Evolutionary conservation across 108 stramenopile genomes (phyloP), one percentile per base, ranked within the genome.

Genomic region (Pseudonitzschia pungens): DNA sequence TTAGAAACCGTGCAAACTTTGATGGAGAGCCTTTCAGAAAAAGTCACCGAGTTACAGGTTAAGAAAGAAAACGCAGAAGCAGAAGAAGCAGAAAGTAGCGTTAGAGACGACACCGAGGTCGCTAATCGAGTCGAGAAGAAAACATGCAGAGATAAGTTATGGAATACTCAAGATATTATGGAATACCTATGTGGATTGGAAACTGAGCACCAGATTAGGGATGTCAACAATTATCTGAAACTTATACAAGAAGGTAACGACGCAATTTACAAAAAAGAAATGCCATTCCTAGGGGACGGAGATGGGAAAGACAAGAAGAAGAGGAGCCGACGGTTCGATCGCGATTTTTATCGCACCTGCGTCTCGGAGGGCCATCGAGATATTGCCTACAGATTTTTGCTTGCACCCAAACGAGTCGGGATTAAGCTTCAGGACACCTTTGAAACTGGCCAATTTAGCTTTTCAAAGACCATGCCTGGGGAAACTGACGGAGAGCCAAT

Each of bases 181-280:
- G 72, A 81, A 27, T 90, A 90, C 44, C 69, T 89, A 6, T 68
- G 69, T 44, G 85, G 78, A 27, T 78, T 89, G 58, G 71, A 80
- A 27, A 91, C 90, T 55, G 77, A 78, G 44, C 86, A 86, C 18
- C 84, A 94, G 44, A 85, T 90, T 33, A 68, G 84, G 68, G 95
- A 96, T 72, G 77, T 92, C 70, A 86, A 83, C 52, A 83, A 73
- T 15, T 96, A 91, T 72, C 82, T 96, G 26, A 80, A 71, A 65
- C 74, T 96, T 14, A 79, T 96, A 53, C 83, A 89, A 68, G 95
- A 96, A 72, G 95, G 95, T 21, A 96, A 90, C 59, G 88, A 88
- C 65, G 88, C 91, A 15, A 87, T 96, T 74, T 79, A 78, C 36
- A 83, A 77, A 48, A 92, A 91, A 57, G 82, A 83, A 68, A 67